Percentiles rank a stretch among this genome's conserved stretches.
Conservation (phyloP, 306 rosid species). For the Castanea crenata region DNA sequence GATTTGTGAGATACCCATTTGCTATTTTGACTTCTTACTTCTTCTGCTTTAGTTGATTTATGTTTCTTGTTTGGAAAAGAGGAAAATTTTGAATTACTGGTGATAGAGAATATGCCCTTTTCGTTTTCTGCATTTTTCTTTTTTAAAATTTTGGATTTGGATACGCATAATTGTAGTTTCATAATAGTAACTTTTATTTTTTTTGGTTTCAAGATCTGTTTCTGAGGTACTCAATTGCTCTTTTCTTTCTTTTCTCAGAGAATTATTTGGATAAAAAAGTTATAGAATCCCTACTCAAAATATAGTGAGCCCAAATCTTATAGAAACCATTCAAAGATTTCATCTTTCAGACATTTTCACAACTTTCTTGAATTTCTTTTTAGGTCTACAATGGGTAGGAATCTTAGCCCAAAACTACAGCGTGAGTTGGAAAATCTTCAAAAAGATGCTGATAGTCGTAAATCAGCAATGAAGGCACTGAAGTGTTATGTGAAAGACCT, state of each 20-base stretch:
- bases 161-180: background rate
- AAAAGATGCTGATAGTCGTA: conserved; percentile 77
- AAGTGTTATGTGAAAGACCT: conserved; percentile 74
- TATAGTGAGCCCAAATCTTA: too few relatives aligned
- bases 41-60: background rate
- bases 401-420: conserved; percentile 48
- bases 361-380: background rate
- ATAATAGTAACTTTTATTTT: background rate
- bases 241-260: background rate
- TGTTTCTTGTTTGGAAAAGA: background rate
- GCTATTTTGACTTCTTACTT: background rate
- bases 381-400: conserved; percentile 55
- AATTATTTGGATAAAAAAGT: too few relatives aligned
- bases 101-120: background rate
- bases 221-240: background rate
- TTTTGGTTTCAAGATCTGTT: background rate
- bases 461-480: conserved; percentile 77
- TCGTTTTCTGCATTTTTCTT: background rate
- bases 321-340: background rate
- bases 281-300: too few relatives aligned
- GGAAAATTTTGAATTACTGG: background rate
- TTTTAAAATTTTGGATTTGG: background rate
- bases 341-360: background rate
- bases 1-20: conserved; percentile 2
- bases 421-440: conserved; percentile 71